Conservation (phyloP, 768 basidiomycete species). For the Phaeotremella fagi region DNA sequence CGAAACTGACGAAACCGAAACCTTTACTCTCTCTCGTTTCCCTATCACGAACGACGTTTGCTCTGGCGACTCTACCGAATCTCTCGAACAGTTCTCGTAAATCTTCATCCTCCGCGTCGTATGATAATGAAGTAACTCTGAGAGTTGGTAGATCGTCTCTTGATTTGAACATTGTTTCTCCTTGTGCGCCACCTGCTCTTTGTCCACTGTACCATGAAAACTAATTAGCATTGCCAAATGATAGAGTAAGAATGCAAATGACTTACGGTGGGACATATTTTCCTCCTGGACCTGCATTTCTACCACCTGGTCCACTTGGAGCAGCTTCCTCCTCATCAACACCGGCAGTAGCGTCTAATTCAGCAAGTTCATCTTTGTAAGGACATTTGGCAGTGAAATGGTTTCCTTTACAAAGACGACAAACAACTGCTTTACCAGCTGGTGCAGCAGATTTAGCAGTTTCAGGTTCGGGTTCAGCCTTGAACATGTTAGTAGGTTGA, state of each 20-base stretch:
- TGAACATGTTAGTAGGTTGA: conserved; percentile 48
- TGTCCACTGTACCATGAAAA: conserved; percentile 53
- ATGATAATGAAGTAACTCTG: conserved; percentile 92
- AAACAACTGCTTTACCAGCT: conserved; percentile 72
- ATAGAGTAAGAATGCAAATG: background rate
- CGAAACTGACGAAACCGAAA: conserved; percentile 96
- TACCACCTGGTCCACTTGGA: conserved; percentile 25
- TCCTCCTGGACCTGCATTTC: conserved; percentile 51
- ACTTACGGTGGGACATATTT: conserved; percentile 82
- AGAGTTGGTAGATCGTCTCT: conserved; percentile 94
- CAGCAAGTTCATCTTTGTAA: conserved; percentile 79
- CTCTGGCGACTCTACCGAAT: conserved; percentile 80
- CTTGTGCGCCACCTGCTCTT: conserved; percentile 62
- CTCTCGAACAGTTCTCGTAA: conserved; percentile 75
- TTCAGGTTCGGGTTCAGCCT: conserved; percentile 60
- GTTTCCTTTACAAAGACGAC: conserved; percentile 90
- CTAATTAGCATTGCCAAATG: background rate
- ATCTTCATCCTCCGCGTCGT: conserved; percentile 92
- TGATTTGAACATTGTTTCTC: conserved; percentile 69
- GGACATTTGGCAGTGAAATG: conserved; percentile 99
- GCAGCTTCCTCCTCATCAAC: conserved; percentile 54
- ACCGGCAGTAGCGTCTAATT: conserved; percentile 48
- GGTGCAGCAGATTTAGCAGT: conserved; percentile 59
- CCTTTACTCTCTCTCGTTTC: conserved; percentile 94
- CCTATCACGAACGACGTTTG: conserved; percentile 89